Evolutionary conservation across 108 stramenopile species (phyloP).

Genomic region (Skeletonema tropicum): DNA sequence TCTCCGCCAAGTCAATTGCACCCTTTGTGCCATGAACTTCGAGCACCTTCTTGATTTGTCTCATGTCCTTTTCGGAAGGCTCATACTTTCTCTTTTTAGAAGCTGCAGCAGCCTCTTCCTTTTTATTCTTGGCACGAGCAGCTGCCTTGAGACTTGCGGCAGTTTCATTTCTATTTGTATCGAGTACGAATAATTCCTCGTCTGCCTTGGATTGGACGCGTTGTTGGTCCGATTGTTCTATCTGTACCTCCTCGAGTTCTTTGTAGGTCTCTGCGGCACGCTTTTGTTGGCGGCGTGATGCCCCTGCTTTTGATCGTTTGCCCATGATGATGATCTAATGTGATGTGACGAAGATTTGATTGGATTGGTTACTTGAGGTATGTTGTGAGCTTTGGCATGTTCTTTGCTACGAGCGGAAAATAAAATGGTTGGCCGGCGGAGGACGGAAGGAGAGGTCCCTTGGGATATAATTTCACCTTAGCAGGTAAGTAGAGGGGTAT

Average conservation of each 20-base stretch:
- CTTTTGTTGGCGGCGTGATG: conserved; percentile 64
- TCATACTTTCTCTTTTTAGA: conserved; percentile 39
- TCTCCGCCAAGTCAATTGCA: conserved; percentile 35
- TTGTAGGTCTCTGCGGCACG: conserved; percentile 53
- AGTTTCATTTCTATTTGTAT: conserved; percentile 52
- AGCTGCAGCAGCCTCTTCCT: conserved; percentile 10
- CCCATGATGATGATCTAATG: conserved; percentile 58
- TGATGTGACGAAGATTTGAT: not conserved
- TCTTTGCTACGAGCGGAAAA: too few relatives aligned
- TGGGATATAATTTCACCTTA: too few relatives aligned
- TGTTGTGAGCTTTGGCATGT: not conserved
- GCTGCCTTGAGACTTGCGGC: conserved; percentile 19
- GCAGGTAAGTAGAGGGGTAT: too few relatives aligned
- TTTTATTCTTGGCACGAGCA: conserved; percentile 26
- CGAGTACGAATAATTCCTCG: conserved; percentile 80
- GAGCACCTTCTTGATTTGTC: conserved; percentile 59
- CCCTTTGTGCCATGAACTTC: conserved; percentile 47
- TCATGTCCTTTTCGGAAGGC: conserved; percentile 59
- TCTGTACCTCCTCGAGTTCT: conserved; percentile 56
- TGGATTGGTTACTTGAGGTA: not conserved
- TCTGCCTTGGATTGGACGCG: conserved; percentile 54
- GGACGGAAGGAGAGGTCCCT: too few relatives aligned
- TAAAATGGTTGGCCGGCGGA: too few relatives aligned
- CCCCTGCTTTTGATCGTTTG: conserved; percentile 61
- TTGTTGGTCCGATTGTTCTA: conserved; percentile 52